Percentiles rank a stretch among this genome's conserved stretches.
Evolutionary conservation across 1,284 basidiomycete genomes (phyloP).

Genomic region (Malassezia sympodialis): DNA sequence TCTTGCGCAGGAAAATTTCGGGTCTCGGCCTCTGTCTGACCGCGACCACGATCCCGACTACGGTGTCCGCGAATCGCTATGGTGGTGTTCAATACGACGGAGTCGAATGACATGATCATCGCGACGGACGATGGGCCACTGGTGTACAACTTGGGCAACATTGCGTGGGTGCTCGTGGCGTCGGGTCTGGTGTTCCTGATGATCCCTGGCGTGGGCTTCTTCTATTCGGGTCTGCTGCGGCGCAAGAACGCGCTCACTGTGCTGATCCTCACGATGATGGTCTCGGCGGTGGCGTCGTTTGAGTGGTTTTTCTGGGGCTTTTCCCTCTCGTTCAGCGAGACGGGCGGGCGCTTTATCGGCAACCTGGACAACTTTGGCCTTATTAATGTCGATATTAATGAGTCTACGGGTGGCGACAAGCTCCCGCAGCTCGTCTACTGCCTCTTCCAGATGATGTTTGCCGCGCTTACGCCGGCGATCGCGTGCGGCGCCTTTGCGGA

Average conservation of each 20-base stretch:
- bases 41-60: too few species aligned
- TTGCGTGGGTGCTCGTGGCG: constrained; percentile 51
- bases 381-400: constrained; percentile 65
- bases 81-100: constrained; percentile 24
- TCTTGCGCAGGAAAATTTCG: neutral
- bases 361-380: constrained; percentile 66
- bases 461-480: constrained; percentile 58
- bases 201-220: constrained; percentile 62
- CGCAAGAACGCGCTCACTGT: constrained; percentile 86
- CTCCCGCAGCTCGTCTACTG: constrained; percentile 75
- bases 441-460: constrained; percentile 82
- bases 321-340: constrained; percentile 50
- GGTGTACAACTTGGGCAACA: constrained; percentile 52
- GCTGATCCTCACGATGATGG: constrained; percentile 74
- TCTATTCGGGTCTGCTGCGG: constrained; percentile 72
- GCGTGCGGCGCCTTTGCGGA: constrained; percentile 87
- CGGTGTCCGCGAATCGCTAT: constrained; percentile 11
- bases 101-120: constrained; percentile 18
- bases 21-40: too few species aligned
- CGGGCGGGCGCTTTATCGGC: constrained; percentile 51
- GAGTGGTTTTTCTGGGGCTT: constrained; percentile 52
- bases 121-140: constrained; percentile 12
- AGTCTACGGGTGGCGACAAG: constrained; percentile 52
- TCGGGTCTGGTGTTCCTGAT: constrained; percentile 69
- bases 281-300: constrained; percentile 64